Base-by-base conservation (phyloP, 495 filamentous ascomycete species). In the Xylaria scruposa region DNA sequence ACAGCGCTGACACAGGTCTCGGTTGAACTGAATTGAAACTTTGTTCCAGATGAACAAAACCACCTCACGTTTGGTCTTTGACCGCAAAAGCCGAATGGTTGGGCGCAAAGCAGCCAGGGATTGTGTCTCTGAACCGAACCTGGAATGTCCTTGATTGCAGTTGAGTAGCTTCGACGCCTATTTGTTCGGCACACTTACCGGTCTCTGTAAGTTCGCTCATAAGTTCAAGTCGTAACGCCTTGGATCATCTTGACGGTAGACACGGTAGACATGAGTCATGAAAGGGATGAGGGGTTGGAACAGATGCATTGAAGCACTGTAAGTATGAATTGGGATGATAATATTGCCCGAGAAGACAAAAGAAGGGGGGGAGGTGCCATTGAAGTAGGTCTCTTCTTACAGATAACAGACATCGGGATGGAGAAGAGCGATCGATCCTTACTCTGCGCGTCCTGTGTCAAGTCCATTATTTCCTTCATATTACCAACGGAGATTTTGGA, bases 1-100 rank as follows among this genome's bases (percentile, higher is more conserved):
- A 66, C 44, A 66, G 29, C 29, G 19, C 63, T 17, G 21, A n/a
- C 44, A 65, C 63, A 53, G 63, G 62, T 65, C 62, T 47, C 17
- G 6, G 29, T 33, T 53, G 42, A 19, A 29, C 17, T 65, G 21
- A 40, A 64, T 19, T 64, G 60, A 26, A n/a, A 21, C 36, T 17
- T 44, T 31, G 63, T 40, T 47, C 26, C 29, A 53, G 19, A 13
- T 38, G 46, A 21, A 36, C 17, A 17, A 24, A 29, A 66, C 46
- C 46, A 17, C 44, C 44, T 66, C 46, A 51, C 17, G 26, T 33
- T 15, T 66, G 10, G 19, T 38, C 19, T 33, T 15, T 66, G 10
- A 8, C 24, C 19, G 24, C 46, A 66, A 51, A 19, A 29, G 8
- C 63, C 46, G 10, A 66, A 66, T 31, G 40, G 62, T 26, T 26